Conservation (phyloP, 2,329 filamentous ascomycete genomes). For the Pleomassaria siparia region DNA sequence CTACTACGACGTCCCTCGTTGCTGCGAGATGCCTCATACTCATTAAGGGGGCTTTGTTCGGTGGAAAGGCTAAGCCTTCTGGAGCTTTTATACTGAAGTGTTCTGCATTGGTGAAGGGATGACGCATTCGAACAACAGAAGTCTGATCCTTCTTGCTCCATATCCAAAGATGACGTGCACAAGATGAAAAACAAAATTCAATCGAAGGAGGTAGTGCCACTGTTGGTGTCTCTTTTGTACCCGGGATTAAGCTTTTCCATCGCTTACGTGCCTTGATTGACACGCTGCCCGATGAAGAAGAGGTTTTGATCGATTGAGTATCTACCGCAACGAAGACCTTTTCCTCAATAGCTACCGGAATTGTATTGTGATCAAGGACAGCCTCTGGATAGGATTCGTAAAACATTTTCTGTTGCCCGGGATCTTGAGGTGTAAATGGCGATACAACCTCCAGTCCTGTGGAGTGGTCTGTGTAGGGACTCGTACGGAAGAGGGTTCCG, state of each 20-base stretch:
- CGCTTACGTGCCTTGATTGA: not conserved
- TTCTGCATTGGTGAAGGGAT: conserved; percentile 1
- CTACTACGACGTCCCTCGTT: not conserved
- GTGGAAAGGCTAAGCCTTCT: not conserved
- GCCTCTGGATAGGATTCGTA: not conserved
- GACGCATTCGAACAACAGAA: not conserved
- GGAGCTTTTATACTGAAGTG: not conserved
- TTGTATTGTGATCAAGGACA: not conserved
- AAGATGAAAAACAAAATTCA: conserved; percentile 3
- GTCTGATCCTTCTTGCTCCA: conserved; percentile 7
- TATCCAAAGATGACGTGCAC: not conserved
- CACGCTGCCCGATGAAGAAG: not conserved
- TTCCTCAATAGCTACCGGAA: not conserved
- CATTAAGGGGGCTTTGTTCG: not conserved
- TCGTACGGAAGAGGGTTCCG: too few relatives aligned
- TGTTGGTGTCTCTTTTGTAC: not conserved
- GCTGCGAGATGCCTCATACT: conserved; percentile 1
- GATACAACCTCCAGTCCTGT: not conserved
- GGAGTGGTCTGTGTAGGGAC: too few relatives aligned
- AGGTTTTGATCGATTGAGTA: not conserved
- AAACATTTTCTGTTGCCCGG: not conserved
- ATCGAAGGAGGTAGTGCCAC: not conserved
- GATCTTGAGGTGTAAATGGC: not conserved
- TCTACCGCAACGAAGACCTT: not conserved
- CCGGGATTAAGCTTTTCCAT: not conserved